phyloP scores from a whole-genome alignment of 2,329 filamentous ascomycete genomes.

The Aspergillus eucalypticola region DNA sequence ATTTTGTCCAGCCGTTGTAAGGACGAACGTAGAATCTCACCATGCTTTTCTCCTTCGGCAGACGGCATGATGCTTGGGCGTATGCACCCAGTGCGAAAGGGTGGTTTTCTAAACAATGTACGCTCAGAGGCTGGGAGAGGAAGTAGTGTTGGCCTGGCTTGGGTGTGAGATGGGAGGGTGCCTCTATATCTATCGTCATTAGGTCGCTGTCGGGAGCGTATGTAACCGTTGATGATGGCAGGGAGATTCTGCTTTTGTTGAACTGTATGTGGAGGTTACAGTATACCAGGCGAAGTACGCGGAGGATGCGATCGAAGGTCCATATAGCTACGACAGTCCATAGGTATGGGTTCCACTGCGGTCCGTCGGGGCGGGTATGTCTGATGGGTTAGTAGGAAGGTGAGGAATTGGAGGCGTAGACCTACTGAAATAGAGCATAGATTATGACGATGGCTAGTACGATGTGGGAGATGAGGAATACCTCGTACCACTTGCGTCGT shows the following conservation, averaged over 20 bases:
- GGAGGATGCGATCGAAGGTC: slow-evolving; percentile 44
- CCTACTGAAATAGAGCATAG: slow-evolving; percentile 40
- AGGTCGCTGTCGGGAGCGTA: background rate
- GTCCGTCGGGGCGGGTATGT: slow-evolving; percentile 48
- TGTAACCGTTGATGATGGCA: background rate
- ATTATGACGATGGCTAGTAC: slow-evolving; percentile 40
- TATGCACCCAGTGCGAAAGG: slow-evolving; percentile 44
- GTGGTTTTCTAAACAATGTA: slow-evolving; percentile 50
- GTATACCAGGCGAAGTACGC: slow-evolving; percentile 34
- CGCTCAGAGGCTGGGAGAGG: slow-evolving; percentile 44
- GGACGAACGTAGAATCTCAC: slow-evolving; percentile 27
- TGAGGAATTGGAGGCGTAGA: rapidly evolving
- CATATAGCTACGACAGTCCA: slow-evolving; percentile 52
- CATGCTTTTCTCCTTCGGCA: slow-evolving; percentile 17
- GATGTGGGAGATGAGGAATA: slow-evolving; percentile 43
- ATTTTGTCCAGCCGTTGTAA: slow-evolving; percentile 27
- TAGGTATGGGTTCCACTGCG: slow-evolving; percentile 51
- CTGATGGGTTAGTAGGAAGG: slow-evolving; percentile 15
- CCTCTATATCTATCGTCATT: background rate
- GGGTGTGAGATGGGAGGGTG: background rate
- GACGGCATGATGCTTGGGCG: background rate
- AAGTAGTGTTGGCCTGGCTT: slow-evolving; percentile 49
- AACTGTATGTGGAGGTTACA: slow-evolving; percentile 38
- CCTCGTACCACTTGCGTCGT: slow-evolving; percentile 41
- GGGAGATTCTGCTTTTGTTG: background rate